Conservation (phyloP, 345 rosid species). For the Sonneratia caseolaris region DNA sequence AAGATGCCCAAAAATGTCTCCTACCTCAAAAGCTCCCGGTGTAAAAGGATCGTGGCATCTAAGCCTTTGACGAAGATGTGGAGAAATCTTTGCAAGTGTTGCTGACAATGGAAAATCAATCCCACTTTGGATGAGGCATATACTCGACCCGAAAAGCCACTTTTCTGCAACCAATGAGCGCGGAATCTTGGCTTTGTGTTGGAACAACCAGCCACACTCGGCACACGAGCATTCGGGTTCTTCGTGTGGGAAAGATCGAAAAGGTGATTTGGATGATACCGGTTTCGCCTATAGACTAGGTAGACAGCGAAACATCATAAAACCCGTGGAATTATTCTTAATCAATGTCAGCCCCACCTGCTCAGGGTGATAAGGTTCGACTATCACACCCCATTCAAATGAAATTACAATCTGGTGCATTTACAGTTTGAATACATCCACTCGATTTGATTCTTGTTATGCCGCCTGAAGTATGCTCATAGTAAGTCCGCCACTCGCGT, state of each 20-base stretch:
- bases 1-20: conserved; percentile 25
- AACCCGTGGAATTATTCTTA: background rate
- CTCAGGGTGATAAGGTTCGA: no score
- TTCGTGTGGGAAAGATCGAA: background rate
- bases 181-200: background rate
- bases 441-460: no score
- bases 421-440: no score
- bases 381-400: no score
- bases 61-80: background rate
- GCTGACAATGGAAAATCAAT: background rate
- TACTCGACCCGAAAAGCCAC: background rate
- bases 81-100: background rate
- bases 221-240: background rate
- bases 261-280: background rate
- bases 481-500: background rate
- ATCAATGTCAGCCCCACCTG: no score
- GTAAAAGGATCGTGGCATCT: conserved; percentile 22
- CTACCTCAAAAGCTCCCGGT: background rate
- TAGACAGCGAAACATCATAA: background rate
- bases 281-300: background rate
- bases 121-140: background rate
- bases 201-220: background rate
- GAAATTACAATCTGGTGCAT: no score
- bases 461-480: no score
- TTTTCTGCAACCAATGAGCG: background rate